Percentiles rank a stretch among this genome's conserved stretches.
Conservation (phyloP, 257 asterid genomes). For the Gynochthodes officinalis region DNA sequence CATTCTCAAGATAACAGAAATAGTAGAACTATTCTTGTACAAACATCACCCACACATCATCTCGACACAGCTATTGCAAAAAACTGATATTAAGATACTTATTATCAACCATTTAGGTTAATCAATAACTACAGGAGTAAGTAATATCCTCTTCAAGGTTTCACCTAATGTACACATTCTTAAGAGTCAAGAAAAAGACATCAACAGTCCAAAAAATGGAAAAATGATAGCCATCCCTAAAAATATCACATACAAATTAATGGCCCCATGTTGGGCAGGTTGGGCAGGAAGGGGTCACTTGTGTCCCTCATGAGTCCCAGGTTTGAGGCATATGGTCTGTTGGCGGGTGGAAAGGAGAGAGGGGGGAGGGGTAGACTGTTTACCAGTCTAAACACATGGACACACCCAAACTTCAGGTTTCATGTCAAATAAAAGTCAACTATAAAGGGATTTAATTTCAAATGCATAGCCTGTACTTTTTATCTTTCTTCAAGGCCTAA, state of each 20-base stretch:
- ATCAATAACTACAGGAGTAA: neutral
- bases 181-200: neutral
- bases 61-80: neutral
- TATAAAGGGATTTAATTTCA: neutral
- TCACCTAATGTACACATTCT: neutral
- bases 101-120: neutral
- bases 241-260: neutral
- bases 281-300: neutral
- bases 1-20: neutral
- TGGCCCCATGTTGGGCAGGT: neutral
- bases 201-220: neutral
- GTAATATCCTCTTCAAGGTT: conserved; percentile 5
- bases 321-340: neutral
- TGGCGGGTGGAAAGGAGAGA: neutral
- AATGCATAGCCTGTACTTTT: neutral
- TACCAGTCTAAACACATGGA: neutral
- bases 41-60: neutral
- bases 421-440: neutral
- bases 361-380: too few species aligned
- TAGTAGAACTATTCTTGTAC: neutral
- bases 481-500: neutral
- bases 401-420: neutral
- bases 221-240: neutral
- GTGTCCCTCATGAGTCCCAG: too few species aligned
- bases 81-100: neutral